Conservation (phyloP, 495 filamentous ascomycete genomes). For the Penicillium lividum region DNA sequence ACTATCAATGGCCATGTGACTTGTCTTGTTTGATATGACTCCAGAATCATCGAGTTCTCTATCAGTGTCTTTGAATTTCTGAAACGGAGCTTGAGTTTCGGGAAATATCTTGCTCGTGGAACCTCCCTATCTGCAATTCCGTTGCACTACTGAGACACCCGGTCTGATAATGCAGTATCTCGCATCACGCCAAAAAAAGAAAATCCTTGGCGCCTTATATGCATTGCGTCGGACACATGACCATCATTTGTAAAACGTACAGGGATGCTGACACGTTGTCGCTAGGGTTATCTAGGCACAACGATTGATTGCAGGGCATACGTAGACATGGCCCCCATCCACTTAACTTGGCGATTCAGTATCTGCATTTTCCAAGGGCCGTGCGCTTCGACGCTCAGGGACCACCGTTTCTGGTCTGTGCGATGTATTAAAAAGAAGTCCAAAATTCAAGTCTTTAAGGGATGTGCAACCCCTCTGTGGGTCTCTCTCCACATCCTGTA, state of each 20-base stretch:
- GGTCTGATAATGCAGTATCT: constrained; percentile 17
- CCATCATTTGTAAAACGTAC: constrained; percentile 8
- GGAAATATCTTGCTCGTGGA: neutral
- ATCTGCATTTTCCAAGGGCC: neutral
- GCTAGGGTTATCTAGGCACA: constrained; percentile 7
- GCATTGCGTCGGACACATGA: constrained; percentile 19
- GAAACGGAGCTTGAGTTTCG: neutral
- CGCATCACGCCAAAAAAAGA: constrained; percentile 13
- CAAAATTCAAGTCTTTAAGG: neutral
- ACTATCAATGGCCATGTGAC: neutral
- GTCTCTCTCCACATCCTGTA: neutral
- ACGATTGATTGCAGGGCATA: constrained; percentile 7
- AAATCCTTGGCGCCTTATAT: constrained; percentile 3
- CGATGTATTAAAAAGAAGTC: constrained; percentile 1
- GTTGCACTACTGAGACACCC: constrained; percentile 4
- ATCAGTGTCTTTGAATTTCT: neutral
- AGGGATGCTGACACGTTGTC: constrained; percentile 22
- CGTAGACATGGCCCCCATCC: neutral
- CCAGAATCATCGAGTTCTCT: neutral
- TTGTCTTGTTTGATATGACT: neutral
- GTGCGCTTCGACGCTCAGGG: constrained; percentile 22
- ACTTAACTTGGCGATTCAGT: neutral
- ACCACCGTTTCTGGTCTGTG: constrained; percentile 18
- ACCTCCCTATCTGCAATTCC: neutral
- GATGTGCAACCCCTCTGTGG: constrained; percentile 5